Evolutionary conservation across 1,284 basidiomycete genomes (phyloP).

Genomic region (Cutaneotrichosporon cutaneum): DNA sequence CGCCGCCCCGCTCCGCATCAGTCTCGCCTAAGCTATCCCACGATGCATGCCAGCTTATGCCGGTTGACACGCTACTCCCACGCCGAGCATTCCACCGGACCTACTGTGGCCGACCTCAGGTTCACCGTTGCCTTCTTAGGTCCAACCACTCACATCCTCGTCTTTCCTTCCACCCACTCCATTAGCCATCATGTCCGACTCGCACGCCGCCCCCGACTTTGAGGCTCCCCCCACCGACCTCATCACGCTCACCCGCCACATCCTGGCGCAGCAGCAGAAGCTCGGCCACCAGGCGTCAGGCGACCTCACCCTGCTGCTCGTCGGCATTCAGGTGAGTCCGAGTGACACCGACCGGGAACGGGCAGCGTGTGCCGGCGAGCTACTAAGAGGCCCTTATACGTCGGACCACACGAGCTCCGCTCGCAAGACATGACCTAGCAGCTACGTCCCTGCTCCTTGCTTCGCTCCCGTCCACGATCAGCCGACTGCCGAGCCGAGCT

Average conservation of each 20-base stretch:
- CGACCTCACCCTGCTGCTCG: conserved; percentile 90
- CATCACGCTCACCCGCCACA: conserved; percentile 88
- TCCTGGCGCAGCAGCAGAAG: conserved; percentile 76
- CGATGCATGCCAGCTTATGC: not conserved
- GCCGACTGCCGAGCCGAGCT: not conserved
- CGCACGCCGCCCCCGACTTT: conserved; percentile 17
- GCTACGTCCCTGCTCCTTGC: not conserved
- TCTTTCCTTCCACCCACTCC: not conserved
- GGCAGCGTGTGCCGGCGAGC: conserved; percentile 1
- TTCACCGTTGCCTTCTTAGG: not conserved
- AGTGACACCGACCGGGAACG: not conserved
- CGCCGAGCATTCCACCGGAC: not conserved
- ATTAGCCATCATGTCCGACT: conserved; percentile 15
- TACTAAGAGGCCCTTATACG: not conserved
- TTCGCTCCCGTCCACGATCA: not conserved
- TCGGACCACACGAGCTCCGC: conserved; percentile 1
- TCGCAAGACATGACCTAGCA: not conserved
- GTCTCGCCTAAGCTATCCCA: too few species aligned
- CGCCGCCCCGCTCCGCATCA: not conserved
- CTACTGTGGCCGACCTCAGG: not conserved
- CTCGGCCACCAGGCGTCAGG: conserved; percentile 79
- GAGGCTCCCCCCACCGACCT: conserved; percentile 78
- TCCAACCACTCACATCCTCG: not conserved
- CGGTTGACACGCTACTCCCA: not conserved
- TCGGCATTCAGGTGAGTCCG: conserved; percentile 77